A percentile compares a stretch with the other conserved stretches of the same genome.
phyloP scores from a whole-genome alignment of 495 filamentous ascomycete genomes.

The Aspergillus bridgeri region DNA sequence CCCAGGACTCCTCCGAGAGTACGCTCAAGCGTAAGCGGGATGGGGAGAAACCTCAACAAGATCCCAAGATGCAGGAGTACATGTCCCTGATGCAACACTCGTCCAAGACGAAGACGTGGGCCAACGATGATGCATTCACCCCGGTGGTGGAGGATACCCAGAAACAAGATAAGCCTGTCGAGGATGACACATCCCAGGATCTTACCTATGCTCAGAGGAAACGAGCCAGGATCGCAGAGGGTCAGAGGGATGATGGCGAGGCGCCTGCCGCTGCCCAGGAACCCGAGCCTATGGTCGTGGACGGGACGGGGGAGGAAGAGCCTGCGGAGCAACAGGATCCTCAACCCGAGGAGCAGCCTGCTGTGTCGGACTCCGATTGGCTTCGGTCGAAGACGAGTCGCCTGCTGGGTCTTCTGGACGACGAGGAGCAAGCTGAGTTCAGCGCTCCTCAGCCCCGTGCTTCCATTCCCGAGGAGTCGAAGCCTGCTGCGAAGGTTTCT shows the following conservation, averaged over 20 bases:
- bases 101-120: constrained; percentile 65
- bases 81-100: constrained; percentile 74
- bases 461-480: constrained; percentile 17
- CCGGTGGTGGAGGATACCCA: constrained; percentile 20
- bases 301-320: constrained; percentile 18
- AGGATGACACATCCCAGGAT: constrained; percentile 32
- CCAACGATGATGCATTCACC: constrained; percentile 51
- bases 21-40: constrained; percentile 57
- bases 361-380: constrained; percentile 76
- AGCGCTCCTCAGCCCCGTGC: not conserved
- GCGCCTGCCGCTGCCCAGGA: not conserved
- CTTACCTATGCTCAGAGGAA: constrained; percentile 40
- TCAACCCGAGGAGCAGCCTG: constrained; percentile 18
- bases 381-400: constrained; percentile 88
- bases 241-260: not conserved
- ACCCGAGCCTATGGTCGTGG: constrained; percentile 27
- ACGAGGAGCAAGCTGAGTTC: constrained; percentile 49
- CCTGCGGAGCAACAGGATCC: constrained; percentile 18
- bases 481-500: constrained; percentile 18
- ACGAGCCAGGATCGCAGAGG: constrained; percentile 31
- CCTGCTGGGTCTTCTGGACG: constrained; percentile 77
- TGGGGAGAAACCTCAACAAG: constrained; percentile 44
- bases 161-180: constrained; percentile 21
- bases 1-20: constrained; percentile 14
- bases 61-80: constrained; percentile 83